These are phyloP conservation scores for Acer saccharum DNA, from an alignment of 345 rosid genomes.

Conservation along the genomic window DNA sequence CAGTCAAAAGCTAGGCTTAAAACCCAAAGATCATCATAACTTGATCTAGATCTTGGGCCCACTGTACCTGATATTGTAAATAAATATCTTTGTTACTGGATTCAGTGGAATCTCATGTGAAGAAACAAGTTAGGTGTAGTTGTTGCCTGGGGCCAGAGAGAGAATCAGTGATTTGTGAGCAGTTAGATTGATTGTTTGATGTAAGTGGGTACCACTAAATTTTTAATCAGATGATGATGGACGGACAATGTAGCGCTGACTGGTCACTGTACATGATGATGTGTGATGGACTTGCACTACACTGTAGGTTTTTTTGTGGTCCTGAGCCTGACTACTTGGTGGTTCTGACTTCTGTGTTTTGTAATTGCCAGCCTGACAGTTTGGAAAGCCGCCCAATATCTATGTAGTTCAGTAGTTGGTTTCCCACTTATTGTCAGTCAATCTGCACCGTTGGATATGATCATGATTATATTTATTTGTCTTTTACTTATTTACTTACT, in stretches of 20 bases:
- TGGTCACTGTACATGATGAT: neutral
- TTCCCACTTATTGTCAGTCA: neutral
- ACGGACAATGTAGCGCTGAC: neutral
- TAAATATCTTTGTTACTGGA: neutral
- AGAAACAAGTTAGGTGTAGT: neutral
- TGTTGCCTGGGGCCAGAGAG: neutral
- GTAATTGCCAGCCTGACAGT: neutral
- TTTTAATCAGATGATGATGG: neutral
- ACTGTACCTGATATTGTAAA: neutral
- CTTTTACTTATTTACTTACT: too few relatives aligned
- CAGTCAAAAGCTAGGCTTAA: constrained; percentile 46
- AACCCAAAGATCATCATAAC: too few relatives aligned
- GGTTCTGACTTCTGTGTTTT: neutral
- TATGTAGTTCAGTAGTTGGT: neutral
- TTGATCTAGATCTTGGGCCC: too few relatives aligned
- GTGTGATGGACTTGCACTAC: neutral
- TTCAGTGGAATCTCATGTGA: neutral
- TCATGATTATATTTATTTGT: too few relatives aligned
- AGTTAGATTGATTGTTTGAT: neutral
- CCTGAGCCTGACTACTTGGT: neutral
- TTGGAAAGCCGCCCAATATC: neutral
- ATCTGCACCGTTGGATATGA: too few relatives aligned
- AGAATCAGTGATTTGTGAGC: constrained; percentile 8
- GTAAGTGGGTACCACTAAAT: neutral
- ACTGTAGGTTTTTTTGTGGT: neutral